A percentile compares a stretch with the other conserved stretches of the same genome.
Conservation (phyloP, 1,284 basidiomycete species). For the Laetiporus sulphureus region DNA sequence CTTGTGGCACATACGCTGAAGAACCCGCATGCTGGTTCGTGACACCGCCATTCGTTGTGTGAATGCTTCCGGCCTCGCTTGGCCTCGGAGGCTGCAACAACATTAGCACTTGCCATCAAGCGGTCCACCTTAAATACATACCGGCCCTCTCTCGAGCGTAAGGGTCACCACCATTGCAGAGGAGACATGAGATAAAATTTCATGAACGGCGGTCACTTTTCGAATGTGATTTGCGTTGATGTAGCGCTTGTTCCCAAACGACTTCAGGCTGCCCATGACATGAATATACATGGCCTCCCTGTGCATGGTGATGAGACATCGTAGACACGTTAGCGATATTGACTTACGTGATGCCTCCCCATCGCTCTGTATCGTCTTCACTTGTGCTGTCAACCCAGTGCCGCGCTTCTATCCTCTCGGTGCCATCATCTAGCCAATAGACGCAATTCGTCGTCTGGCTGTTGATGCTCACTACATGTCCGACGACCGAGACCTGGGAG, state of each 20-base stretch:
- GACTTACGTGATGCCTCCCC: constrained; percentile 42
- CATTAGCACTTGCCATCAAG: background rate
- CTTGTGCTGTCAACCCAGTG: constrained; percentile 77
- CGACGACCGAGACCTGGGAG: constrained; percentile 69
- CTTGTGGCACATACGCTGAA: constrained; percentile 29
- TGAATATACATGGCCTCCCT: constrained; percentile 80
- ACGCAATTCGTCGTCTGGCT: constrained; percentile 78
- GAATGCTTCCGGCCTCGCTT: constrained; percentile 13
- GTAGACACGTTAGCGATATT: background rate
- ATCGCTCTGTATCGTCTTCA: constrained; percentile 43
- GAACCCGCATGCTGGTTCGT: constrained; percentile 7
- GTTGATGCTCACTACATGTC: constrained; percentile 66
- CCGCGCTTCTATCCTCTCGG: constrained; percentile 82
- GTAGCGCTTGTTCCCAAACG: constrained; percentile 79
- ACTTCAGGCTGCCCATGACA: constrained; percentile 88
- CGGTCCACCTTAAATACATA: constrained; percentile 12
- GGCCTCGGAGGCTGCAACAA: constrained; percentile 22
- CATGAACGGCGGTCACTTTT: constrained; percentile 65
- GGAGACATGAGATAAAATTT: constrained; percentile 76
- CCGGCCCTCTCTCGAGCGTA: constrained; percentile 35
- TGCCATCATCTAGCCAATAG: constrained; percentile 86
- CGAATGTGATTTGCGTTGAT: constrained; percentile 76
- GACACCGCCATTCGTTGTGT: constrained; percentile 3
- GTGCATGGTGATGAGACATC: constrained; percentile 5
- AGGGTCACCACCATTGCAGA: constrained; percentile 47